phyloP scores from a whole-genome alignment of 768 basidiomycete genomes.

The Pleurotus platypus region DNA sequence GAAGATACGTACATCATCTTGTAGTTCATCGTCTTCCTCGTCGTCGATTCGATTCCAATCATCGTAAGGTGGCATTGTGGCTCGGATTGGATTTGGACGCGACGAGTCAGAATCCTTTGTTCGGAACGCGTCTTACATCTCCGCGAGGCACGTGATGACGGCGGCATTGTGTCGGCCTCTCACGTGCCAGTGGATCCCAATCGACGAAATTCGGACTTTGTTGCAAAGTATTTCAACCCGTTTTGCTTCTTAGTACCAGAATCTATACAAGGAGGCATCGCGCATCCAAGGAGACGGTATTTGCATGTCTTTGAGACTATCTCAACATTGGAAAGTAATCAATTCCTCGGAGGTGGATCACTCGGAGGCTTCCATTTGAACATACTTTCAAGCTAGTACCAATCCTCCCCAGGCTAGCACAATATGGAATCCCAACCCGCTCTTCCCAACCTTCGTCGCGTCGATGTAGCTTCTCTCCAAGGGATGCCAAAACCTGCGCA shows the following conservation, averaged over 20 bases:
- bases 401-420: background rate
- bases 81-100: background rate
- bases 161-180: background rate
- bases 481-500: constrained; percentile 30
- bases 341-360: too few species aligned
- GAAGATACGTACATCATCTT: constrained; percentile 48
- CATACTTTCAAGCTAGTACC: too few species aligned
- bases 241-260: too few species aligned
- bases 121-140: too few species aligned
- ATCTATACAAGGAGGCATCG: too few species aligned
- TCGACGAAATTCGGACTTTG: background rate
- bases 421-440: constrained; percentile 9
- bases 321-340: background rate
- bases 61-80: constrained; percentile 63
- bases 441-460: constrained; percentile 16
- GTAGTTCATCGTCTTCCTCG: constrained; percentile 80
- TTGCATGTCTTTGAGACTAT: background rate
- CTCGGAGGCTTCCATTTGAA: background rate
- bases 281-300: background rate
- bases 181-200: background rate
- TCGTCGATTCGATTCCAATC: constrained; percentile 80
- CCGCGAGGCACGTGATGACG: too few species aligned
- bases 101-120: too few species aligned
- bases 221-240: too few species aligned
- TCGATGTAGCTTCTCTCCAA: constrained; percentile 12